phyloP scores from a whole-genome alignment of 306 rosid genomes.

The Benincasa hispida region DNA sequence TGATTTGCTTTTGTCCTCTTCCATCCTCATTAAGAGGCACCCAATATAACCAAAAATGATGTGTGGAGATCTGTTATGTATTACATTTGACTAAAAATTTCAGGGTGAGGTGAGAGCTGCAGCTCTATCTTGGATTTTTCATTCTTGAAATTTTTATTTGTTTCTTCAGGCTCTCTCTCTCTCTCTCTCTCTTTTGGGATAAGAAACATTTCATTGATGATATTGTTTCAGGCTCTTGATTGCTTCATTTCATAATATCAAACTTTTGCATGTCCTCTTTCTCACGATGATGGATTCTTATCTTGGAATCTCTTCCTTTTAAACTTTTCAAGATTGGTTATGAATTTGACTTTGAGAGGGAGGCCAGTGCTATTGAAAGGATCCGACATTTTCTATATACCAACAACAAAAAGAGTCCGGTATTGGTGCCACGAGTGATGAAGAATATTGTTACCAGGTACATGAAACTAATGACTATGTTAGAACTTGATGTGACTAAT shows the following conservation, averaged over 20 bases:
- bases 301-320: constrained; percentile 16
- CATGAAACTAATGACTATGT: background rate
- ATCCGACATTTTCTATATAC: constrained; percentile 52
- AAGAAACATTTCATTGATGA: too few species aligned
- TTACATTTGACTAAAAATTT: background rate
- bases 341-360: constrained; percentile 89
- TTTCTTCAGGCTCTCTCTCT: background rate
- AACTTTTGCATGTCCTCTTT: background rate
- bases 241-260: constrained; percentile 6
- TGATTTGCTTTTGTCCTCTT: background rate
- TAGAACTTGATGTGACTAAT: background rate
- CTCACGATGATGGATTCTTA: background rate
- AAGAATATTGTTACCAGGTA: constrained; percentile 68
- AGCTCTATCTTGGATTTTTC: background rate
- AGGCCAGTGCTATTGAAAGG: constrained; percentile 68
- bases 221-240: background rate
- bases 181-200: too few species aligned
- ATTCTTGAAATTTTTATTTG: background rate
- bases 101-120: background rate
- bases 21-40: background rate
- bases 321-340: constrained; percentile 65
- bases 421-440: constrained; percentile 67
- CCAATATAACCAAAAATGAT: background rate
- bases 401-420: constrained; percentile 63
- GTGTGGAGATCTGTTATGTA: background rate